Evolutionary conservation across 2,329 filamentous ascomycete genomes (phyloP).

Genomic region (Tolypocladium ophioglossoides): DNA sequence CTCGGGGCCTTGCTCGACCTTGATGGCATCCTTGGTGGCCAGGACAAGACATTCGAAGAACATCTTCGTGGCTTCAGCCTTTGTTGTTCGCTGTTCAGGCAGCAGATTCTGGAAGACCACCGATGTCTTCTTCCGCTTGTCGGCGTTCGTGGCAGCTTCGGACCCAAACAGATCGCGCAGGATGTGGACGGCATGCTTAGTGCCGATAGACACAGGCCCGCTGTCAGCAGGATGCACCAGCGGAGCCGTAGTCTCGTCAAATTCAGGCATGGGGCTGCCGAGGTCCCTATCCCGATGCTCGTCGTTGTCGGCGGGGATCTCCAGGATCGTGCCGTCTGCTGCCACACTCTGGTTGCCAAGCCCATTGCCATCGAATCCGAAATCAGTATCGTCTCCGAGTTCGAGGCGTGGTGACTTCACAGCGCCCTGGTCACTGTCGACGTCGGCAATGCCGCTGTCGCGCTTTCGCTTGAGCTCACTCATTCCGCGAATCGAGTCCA

Average conservation of each 20-base stretch:
- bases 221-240: slow-evolving; percentile 72
- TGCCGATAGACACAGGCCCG: slow-evolving; percentile 80
- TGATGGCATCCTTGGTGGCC: slow-evolving; percentile 95
- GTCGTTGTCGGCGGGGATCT: slow-evolving; percentile 52
- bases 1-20: slow-evolving; percentile 74
- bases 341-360: slow-evolving; percentile 43
- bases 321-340: slow-evolving; percentile 51
- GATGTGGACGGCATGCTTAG: slow-evolving; percentile 91
- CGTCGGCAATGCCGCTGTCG: slow-evolving; percentile 74
- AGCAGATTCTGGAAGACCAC: slow-evolving; percentile 89
- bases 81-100: slow-evolving; percentile 69
- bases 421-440: slow-evolving; percentile 55
- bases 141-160: slow-evolving; percentile 56
- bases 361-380: slow-evolving; percentile 34
- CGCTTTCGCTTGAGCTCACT: slow-evolving; percentile 89
- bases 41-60: slow-evolving; percentile 96
- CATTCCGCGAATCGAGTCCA: slow-evolving; percentile 66
- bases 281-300: slow-evolving; percentile 34
- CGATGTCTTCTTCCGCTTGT: slow-evolving; percentile 62
- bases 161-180: slow-evolving; percentile 79
- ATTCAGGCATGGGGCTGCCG: slow-evolving; percentile 44
- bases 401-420: slow-evolving; percentile 62
- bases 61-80: slow-evolving; percentile 95
- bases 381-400: slow-evolving; percentile 55
- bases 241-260: slow-evolving; percentile 70